Percentiles rank a stretch among this genome's conserved stretches.
Conservation (phyloP, 768 basidiomycete species). For the Mrakia gelida region DNA sequence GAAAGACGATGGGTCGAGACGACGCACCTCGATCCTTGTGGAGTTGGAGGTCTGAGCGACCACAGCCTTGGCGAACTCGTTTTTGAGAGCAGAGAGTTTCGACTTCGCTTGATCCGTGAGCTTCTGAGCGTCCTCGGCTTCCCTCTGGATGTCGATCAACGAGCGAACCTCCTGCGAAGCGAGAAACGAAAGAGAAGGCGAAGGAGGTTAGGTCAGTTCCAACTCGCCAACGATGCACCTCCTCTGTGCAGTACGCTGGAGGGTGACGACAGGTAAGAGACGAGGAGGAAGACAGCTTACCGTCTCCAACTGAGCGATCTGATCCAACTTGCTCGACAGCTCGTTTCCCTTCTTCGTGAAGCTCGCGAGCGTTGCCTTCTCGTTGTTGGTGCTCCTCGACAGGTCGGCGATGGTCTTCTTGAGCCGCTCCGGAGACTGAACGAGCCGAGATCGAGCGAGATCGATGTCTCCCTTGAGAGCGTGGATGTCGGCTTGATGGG, state of each 20-base stretch:
- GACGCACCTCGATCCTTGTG: slow-evolving; percentile 61
- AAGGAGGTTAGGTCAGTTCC: neutral
- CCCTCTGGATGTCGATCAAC: slow-evolving; percentile 70
- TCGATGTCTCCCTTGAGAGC: slow-evolving; percentile 51
- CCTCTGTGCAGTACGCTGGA: no score
- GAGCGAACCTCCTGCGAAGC: slow-evolving; percentile 59
- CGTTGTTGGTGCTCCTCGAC: slow-evolving; percentile 61
- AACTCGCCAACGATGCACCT: neutral
- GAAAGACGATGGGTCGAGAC: neutral
- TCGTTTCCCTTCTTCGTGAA: slow-evolving; percentile 74
- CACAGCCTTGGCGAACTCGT: slow-evolving; percentile 17
- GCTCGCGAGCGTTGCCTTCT: slow-evolving; percentile 61
- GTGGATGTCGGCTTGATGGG: slow-evolving; percentile 55
- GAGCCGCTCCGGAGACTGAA: slow-evolving; percentile 86
- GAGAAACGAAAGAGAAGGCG: neutral
- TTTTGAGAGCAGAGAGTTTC: slow-evolving; percentile 47
- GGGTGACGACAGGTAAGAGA: no score
- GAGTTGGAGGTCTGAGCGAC: slow-evolving; percentile 50
- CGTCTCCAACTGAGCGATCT: slow-evolving; percentile 69
- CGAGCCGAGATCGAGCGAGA: slow-evolving; percentile 68
- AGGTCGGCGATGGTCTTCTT: slow-evolving; percentile 76
- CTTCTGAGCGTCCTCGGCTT: slow-evolving; percentile 63
- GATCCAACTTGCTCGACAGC: slow-evolving; percentile 66
- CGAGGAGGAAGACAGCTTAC: slow-evolving; percentile 43
- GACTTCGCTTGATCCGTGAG: slow-evolving; percentile 63